Evolutionary conservation across 495 filamentous ascomycete species (phyloP).

Genomic region (Gamarada debralockiae): DNA sequence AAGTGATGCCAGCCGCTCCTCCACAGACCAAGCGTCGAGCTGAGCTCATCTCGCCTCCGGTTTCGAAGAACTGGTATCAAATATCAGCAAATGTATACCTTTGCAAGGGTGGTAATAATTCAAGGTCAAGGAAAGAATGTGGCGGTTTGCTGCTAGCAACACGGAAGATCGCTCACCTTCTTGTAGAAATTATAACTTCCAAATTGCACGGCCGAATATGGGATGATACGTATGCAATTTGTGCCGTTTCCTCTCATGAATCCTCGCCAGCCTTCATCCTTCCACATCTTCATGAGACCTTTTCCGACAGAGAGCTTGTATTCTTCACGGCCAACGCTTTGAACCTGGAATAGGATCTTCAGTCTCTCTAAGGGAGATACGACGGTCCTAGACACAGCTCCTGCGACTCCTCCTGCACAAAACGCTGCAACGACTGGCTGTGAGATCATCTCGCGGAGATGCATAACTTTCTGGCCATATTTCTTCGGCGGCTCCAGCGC

Average conservation of each 20-base stretch:
- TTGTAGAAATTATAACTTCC: conserved; percentile 98
- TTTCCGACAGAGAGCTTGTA: conserved; percentile 89
- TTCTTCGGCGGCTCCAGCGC: conserved; percentile 21
- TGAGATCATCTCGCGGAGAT: conserved; percentile 49
- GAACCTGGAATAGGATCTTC: conserved; percentile 96
- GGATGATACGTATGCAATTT: conserved; percentile 96
- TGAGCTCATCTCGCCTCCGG: conserved; percentile 62
- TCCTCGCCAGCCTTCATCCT: conserved; percentile 91
- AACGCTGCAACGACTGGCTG: conserved; percentile 89
- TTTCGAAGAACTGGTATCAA: conserved; percentile 65
- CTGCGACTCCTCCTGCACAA: conserved; percentile 91
- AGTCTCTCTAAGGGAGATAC: conserved; percentile 93
- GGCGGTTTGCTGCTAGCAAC: background rate
- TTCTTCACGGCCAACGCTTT: conserved; percentile 84
- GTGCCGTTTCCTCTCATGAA: conserved; percentile 97
- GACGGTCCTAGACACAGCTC: conserved; percentile 94
- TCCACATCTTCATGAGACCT: conserved; percentile 90
- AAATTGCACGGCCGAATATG: conserved; percentile 97
- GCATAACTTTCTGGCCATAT: conserved; percentile 23
- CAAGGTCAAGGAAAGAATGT: too few relatives aligned
- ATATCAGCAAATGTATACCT: background rate
- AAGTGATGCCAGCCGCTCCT: conserved; percentile 89
- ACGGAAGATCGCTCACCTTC: conserved; percentile 59
- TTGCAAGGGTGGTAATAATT: too few relatives aligned
- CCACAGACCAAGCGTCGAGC: conserved; percentile 75